Evolutionary conservation across 2,329 filamentous ascomycete genomes (phyloP).

Genomic region (Colletotrichum tropicicola): DNA sequence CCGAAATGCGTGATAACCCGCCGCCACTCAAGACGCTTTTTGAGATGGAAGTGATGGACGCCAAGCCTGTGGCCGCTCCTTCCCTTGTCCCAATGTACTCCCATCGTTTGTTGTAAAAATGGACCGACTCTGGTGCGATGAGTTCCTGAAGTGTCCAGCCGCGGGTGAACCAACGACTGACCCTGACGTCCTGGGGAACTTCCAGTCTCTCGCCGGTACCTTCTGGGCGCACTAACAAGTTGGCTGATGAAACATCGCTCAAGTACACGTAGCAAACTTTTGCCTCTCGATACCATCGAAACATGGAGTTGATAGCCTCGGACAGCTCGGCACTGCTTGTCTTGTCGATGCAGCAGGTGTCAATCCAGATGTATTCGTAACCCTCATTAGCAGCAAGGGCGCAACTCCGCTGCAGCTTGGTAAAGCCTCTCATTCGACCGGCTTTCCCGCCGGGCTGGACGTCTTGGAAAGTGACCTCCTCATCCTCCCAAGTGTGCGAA

Average conservation of each 20-base stretch:
- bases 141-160: not conserved
- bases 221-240: no score
- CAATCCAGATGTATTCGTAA: conserved; percentile 32
- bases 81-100: not conserved
- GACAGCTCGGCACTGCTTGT: conserved; percentile 31
- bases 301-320: conserved; percentile 35
- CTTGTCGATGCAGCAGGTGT: conserved; percentile 38
- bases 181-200: not conserved
- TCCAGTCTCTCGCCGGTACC: no score
- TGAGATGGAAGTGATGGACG: no score
- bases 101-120: not conserved
- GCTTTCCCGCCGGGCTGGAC: not conserved
- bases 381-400: not conserved
- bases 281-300: conserved; percentile 31
- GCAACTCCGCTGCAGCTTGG: not conserved
- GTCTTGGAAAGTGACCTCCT: no score
- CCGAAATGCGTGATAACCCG: no score
- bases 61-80: no score
- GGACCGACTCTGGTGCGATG: not conserved
- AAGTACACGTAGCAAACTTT: conserved; percentile 39
- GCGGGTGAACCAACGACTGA: not conserved
- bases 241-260: conserved; percentile 37
- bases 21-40: no score
- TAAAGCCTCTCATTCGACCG: not conserved
- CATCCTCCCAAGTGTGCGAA: not conserved